Evolutionary conservation across 2,329 filamentous ascomycete genomes (phyloP).

Genomic region (Botryotinia convoluta): DNA sequence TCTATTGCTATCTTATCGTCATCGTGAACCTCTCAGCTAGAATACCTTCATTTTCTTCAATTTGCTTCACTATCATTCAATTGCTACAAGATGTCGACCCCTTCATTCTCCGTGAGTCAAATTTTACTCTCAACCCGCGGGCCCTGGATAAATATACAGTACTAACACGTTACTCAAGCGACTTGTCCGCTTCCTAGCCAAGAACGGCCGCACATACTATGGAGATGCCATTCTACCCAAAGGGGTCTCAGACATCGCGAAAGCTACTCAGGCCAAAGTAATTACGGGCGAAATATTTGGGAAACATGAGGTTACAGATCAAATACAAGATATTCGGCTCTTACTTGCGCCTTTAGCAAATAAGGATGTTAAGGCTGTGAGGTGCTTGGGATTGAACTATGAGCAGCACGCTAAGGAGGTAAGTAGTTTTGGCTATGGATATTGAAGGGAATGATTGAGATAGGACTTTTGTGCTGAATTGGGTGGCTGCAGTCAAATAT

Average conservation of each 20-base stretch:
- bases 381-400: slow-evolving; percentile 71
- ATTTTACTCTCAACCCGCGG: neutral
- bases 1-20: slow-evolving; percentile 3
- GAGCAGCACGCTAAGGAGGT: slow-evolving; percentile 68
- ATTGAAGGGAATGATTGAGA: neutral
- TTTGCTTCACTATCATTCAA: neutral
- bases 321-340: slow-evolving; percentile 53
- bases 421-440: slow-evolving; percentile 8
- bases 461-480: neutral
- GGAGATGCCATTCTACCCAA: slow-evolving; percentile 69
- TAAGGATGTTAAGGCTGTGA: slow-evolving; percentile 62
- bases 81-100: slow-evolving; percentile 34
- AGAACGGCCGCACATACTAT: slow-evolving; percentile 67
- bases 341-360: slow-evolving; percentile 64
- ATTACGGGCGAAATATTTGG: slow-evolving; percentile 67
- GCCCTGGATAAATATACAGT: neutral
- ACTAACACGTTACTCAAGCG: slow-evolving; percentile 46
- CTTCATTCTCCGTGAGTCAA: slow-evolving; percentile 48
- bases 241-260: slow-evolving; percentile 58
- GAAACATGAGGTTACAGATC: slow-evolving; percentile 60
- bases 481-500: slow-evolving; percentile 52
- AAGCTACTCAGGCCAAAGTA: slow-evolving; percentile 58
- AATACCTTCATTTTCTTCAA: neutral
- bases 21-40: neutral
- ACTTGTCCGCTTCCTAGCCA: slow-evolving; percentile 70